Base-by-base conservation (phyloP, 2,329 filamentous ascomycete genomes). In the Pseudocercospora eumusae region DNA sequence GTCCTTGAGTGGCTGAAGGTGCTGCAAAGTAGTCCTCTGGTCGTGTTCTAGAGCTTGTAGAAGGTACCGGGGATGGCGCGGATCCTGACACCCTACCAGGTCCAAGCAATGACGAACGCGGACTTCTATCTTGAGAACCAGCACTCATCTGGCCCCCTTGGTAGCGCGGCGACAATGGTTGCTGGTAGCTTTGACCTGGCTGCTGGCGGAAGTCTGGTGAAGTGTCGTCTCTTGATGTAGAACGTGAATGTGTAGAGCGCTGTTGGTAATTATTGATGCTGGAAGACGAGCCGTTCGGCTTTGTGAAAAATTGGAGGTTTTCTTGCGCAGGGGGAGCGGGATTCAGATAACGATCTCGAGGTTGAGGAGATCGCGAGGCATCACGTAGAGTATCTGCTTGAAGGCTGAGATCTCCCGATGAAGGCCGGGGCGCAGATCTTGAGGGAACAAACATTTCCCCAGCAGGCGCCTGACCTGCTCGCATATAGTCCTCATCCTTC, bases 1-100 rank as follows among this genome's bases (percentile, higher is more conserved):
- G 65, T 11, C 49, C 25, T 15, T 56, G 60, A 15, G 57, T 28
- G 9, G 56, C 36, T 57, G 53, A 56, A 21, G 64, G 47, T 21
- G 57, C 60, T 4, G 66, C 56, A 31, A 67, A 65, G 42, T 69
- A 69, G 28, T 69, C 68, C 15, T 66, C 62, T 15, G 68, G 65
- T 21, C 61, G 63, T 20, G 54, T 58, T 1, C 60, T 62, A 21
- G 56, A 63, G n/a, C 59, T 50, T 2, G 62, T 57, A 11, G 63
- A 62, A 4, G 67, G 67, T 44, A 61, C 68, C 21, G 64, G 57
- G 9, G 64, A 63, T 54, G 64, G 56, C 9, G 40, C 53, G 21
- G 58, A 49, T 15, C 62, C 40, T 28, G 47, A 27, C 9, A 20
- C 20, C 40, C 60, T 60, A 18, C 47, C 44, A 3, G 64, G 61